Base-by-base conservation (phyloP, 2,329 filamentous ascomycete species). In the Pyrenochaeta sp. region DNA sequence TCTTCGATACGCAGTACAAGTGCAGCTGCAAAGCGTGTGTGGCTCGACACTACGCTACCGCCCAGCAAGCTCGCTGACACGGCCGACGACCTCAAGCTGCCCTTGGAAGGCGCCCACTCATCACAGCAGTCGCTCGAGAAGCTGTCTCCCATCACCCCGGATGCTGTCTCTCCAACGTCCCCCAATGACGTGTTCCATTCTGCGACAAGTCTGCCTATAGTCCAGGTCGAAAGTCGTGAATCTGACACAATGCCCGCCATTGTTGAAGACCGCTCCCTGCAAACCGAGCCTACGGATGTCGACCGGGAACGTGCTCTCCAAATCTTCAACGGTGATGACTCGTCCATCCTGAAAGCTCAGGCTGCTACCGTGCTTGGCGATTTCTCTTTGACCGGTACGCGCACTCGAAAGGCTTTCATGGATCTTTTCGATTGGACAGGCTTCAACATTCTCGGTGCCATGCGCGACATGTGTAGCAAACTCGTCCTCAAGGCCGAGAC, bases 341-440 rank as follows among this genome's bases (percentile, higher is more conserved):
- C 91, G 45, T 90, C 93, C 54, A 87, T 95, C 18, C 83, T 84
- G 35, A 92, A 91, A 68, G 87, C 89, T 29, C 89, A 90, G 71
- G 92, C 93, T 14, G 92, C 93, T 21, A 85, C 92, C 23, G 96
- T 92, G 88, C 88, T 97, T 77, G 95, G 95, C 64, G 91, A 95
- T 61, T 73, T 79, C 21, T 83, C 82, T 12, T 73, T 80, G 7
- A 78, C 82, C 37, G 84, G 84, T 64, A 78, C 77, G 36, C 77
- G 78, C 50, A 79, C 84, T n/a, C 77, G 87, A 43, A 82, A 82
- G 61, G 94, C 94, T 0, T 99, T 97, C 75, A 96, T 99, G 90
- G 88, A 92, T 56, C 80, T 97, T 10, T 97, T 94, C 72, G 89
- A 97, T 71, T 98, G 95, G 79, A 81, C 85, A 7, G 89, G 89